Evolutionary conservation across 2,329 filamentous ascomycete species (phyloP).

Genomic region (Colletotrichum noveboracense): DNA sequence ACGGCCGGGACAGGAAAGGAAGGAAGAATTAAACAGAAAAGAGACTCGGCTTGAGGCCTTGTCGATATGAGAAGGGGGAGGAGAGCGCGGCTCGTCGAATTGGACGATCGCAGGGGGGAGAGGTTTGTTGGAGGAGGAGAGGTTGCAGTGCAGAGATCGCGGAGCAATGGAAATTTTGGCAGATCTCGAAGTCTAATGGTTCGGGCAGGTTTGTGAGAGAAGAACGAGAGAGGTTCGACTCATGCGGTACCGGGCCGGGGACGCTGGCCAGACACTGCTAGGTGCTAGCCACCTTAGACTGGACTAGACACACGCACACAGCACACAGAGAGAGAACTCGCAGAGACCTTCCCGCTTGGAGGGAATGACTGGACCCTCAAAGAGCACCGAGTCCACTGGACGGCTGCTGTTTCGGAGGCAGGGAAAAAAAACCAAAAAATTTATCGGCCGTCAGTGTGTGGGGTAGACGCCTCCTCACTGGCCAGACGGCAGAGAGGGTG

Average conservation of each 20-base stretch:
- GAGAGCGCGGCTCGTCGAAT: conserved; percentile 17
- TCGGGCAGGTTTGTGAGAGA: not conserved
- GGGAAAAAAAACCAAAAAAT: conserved; percentile 17
- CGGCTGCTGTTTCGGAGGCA: conserved; percentile 11
- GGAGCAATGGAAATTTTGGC: conserved; percentile 4
- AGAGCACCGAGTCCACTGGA: not conserved
- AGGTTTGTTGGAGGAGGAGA: not conserved
- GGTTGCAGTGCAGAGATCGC: conserved; percentile 6
- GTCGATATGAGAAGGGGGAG: not conserved
- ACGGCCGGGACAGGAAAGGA: not conserved
- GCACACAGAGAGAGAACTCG: not conserved
- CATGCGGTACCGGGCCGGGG: not conserved
- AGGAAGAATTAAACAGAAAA: not conserved
- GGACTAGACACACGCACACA: not conserved
- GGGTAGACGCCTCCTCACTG: conserved; percentile 3
- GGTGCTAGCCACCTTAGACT: not conserved
- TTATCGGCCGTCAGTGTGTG: conserved; percentile 17
- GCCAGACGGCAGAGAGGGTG: not conserved
- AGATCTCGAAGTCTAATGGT: not conserved
- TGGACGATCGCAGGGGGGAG: conserved; percentile 13
- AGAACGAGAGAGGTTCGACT: not conserved
- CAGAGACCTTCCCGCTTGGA: not conserved
- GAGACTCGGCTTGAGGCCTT: conserved; percentile 9
- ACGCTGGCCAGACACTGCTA: not conserved
- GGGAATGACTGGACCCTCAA: not conserved